Conservation (phyloP, 2,329 filamentous ascomycete genomes). For the Seiridium cupressi region DNA sequence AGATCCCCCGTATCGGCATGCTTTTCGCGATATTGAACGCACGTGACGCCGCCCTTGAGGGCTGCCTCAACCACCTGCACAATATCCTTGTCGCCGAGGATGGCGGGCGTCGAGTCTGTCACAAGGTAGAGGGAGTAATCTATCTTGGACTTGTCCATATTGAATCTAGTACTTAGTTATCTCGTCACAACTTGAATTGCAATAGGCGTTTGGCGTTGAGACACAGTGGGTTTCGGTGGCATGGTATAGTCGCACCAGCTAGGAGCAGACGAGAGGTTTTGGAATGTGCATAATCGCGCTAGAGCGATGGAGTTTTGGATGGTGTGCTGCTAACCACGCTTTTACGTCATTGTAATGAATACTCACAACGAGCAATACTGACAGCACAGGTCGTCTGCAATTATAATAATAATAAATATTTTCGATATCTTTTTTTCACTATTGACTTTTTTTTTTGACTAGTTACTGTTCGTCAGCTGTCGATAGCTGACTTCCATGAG, state of each 20-base stretch:
- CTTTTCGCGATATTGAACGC: slow-evolving; percentile 93
- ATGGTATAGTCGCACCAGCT: not conserved
- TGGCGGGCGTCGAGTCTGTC: slow-evolving; percentile 85
- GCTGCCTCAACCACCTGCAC: slow-evolving; percentile 72
- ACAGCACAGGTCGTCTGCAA: not conserved
- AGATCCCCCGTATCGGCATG: slow-evolving; percentile 69
- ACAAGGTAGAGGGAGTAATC: slow-evolving; percentile 88
- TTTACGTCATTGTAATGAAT: slow-evolving; percentile 6
- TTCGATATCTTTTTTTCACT: slow-evolving; percentile 8
- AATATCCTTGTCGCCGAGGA: slow-evolving; percentile 72
- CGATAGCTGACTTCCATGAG: too few relatives aligned
- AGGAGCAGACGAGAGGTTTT: slow-evolving; percentile 1
- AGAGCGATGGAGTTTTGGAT: not conserved
- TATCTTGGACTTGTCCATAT: slow-evolving; percentile 40
- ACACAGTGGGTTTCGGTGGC: not conserved
- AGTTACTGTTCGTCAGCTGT: not conserved
- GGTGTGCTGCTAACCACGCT: not conserved
- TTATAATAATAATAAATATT: not conserved
- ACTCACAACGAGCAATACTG: not conserved
- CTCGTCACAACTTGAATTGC: too few relatives aligned
- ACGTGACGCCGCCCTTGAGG: slow-evolving; percentile 74
- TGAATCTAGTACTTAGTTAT: not conserved
- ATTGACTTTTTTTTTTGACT: slow-evolving; percentile 10
- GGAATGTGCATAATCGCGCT: slow-evolving; percentile 3
- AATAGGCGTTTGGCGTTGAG: too few relatives aligned